phyloP scores from a whole-genome alignment of 768 basidiomycete species.

The Leccinum broughii region DNA sequence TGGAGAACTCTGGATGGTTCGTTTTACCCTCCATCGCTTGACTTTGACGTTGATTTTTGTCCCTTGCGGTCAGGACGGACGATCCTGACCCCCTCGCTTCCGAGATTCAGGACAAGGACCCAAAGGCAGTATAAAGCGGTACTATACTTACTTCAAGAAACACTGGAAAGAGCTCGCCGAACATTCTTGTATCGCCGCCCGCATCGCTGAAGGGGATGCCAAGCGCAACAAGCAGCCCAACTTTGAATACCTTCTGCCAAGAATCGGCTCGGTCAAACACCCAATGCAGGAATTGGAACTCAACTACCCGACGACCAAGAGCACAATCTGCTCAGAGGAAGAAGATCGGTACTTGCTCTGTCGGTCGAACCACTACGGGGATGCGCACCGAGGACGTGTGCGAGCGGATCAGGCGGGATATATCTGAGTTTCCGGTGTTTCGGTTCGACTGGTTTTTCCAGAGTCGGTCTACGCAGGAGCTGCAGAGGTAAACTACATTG shows the following conservation, averaged over 20 bases:
- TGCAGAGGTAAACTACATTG: slow-evolving; percentile 85
- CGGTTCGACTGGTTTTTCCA: slow-evolving; percentile 99
- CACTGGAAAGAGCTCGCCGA: slow-evolving; percentile 79
- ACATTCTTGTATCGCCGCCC: slow-evolving; percentile 75
- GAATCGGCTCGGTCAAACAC: slow-evolving; percentile 80
- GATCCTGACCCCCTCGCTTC: slow-evolving; percentile 67
- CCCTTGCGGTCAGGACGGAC: slow-evolving; percentile 49
- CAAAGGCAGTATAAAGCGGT: slow-evolving; percentile 70
- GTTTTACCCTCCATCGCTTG: slow-evolving; percentile 20
- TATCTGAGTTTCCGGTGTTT: slow-evolving; percentile 95
- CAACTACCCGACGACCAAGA: slow-evolving; percentile 93
- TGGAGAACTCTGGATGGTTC: slow-evolving; percentile 80
- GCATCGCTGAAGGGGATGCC: slow-evolving; percentile 86
- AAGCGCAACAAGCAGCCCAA: slow-evolving; percentile 87
- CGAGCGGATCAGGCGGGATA: slow-evolving; percentile 94
- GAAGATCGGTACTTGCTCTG: slow-evolving; percentile 95
- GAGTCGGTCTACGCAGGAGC: slow-evolving; percentile 85
- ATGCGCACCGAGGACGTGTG: slow-evolving; percentile 88
- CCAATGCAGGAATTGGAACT: slow-evolving; percentile 98
- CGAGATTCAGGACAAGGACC: slow-evolving; percentile 82
- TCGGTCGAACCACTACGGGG: slow-evolving; percentile 82
- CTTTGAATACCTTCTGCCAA: slow-evolving; percentile 74
- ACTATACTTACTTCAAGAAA: slow-evolving; percentile 84
- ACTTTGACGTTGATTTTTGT: neutral
- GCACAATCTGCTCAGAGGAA: slow-evolving; percentile 94